Base-by-base conservation (phyloP, 2,329 filamentous ascomycete species). In the Alternaria alternata region DNA sequence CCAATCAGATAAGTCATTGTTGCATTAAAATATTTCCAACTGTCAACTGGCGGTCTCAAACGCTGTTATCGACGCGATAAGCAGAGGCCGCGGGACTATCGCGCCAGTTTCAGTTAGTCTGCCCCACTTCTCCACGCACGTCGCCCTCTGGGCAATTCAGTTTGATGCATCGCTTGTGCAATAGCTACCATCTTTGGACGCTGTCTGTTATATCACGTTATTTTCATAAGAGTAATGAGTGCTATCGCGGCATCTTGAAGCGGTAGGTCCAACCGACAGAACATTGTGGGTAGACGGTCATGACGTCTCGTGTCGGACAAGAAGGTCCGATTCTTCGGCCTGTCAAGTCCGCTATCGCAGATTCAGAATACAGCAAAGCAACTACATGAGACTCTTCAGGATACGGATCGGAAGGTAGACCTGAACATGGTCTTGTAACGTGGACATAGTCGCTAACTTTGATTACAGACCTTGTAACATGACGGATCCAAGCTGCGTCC, bases 31-130 rank as follows among this genome's bases (percentile, higher is more conserved):
- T n/a, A 48, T 62, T 58, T 46, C 28, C 16, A 55, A 34, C 32
- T 57, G 62, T 65, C 56, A 63, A 52, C 7, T 20, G 24, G 20
- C 12, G 18, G 34, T 49, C n/a, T 56, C 32, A n/a, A 26, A 36
- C 41, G 55, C 20, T 36, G 49, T 57, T 60, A 62, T 64, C 59
- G 39, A 57, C 16, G 56, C 53, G 62, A 65, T 63, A 65, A 65
- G 62, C 54, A 39, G 39, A 36, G 46, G 26, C 32, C 46, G 54
- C 49, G 55, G 62, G 59, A 57, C 39, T 58, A 39, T 53, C 51
- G 60, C 60, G 18, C 62, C 53, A 7, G 4, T 39, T 32, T 38
- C 4, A 52, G 57, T 59, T 59, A 59, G 57, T 14, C 16, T 53
- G 53, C 53, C 56, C 62, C 62, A 64, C 62, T 57, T 60, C 52